A percentile compares a stretch with the other conserved stretches of the same genome.
These are phyloP conservation scores for Aspergillus pseudonomiae DNA, from an alignment of 2,329 filamentous ascomycete species.

Conservation along the genomic window DNA sequence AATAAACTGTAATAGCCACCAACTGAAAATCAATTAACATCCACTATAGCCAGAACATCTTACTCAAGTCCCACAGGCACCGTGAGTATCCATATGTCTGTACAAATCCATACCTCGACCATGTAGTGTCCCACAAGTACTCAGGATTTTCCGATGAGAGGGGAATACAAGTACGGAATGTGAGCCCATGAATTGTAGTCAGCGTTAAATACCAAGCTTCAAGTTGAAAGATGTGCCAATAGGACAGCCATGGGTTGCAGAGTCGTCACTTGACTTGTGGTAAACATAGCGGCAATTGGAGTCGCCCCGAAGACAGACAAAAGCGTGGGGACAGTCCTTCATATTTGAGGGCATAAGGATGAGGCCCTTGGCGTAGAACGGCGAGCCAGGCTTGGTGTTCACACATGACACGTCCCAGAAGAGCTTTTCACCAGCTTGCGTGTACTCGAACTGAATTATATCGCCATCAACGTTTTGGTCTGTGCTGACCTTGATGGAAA, in stretches of 20 bases:
- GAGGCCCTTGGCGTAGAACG: neutral
- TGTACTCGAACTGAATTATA: neutral
- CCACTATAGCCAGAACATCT: neutral
- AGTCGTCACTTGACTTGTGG: slow-evolving; percentile 38
- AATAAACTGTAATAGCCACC: neutral
- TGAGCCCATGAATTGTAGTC: too few species aligned
- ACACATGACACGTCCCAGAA: neutral
- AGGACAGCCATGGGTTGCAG: slow-evolving; percentile 36
- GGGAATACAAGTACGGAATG: too few species aligned
- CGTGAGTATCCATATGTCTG: neutral
- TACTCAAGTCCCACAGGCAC: neutral
- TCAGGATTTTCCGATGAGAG: neutral
- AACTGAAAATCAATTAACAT: neutral
- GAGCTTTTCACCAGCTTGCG: neutral
- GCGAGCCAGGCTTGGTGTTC: neutral
- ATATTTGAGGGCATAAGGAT: neutral
- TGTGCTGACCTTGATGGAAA: slow-evolving; percentile 16
- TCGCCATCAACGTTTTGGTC: slow-evolving; percentile 6
- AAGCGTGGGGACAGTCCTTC: neutral
- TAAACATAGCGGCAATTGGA: neutral
- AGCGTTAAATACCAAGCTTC: slow-evolving; percentile 3
- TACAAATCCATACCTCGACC: neutral
- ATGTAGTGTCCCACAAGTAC: neutral
- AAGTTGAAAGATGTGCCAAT: slow-evolving; percentile 31
- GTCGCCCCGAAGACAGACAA: neutral